A percentile compares a stretch with the other conserved stretches of the same genome.
These are phyloP conservation scores for Malus hybrid DNA, from an alignment of 331 rosid genomes.

Conservation along the genomic window DNA sequence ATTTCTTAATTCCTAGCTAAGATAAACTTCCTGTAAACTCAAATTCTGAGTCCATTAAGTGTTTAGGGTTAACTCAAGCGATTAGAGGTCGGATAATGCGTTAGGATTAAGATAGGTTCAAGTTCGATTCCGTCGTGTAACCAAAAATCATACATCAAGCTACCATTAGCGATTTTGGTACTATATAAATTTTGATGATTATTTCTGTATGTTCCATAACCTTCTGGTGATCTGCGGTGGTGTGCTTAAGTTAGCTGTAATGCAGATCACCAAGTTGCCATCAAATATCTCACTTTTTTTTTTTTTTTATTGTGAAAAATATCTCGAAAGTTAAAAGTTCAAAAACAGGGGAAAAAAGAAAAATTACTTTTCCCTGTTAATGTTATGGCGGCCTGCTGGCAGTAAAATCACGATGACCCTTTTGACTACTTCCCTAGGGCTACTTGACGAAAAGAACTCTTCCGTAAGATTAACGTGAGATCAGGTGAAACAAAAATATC, in stretches of 20 bases:
- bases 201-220: background rate
- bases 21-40: background rate
- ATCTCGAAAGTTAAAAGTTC: background rate
- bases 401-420: background rate
- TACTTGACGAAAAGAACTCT: background rate
- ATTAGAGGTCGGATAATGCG: too few relatives aligned
- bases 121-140: too few relatives aligned
- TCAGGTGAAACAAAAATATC: background rate
- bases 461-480: fast-evolving
- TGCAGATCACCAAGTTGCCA: background rate
- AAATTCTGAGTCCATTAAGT: too few relatives aligned
- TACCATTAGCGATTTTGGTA: background rate
- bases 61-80: background rate
- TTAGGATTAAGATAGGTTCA: too few relatives aligned
- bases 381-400: background rate
- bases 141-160: too few relatives aligned
- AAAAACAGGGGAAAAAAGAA: background rate
- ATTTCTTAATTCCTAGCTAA: background rate
- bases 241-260: background rate
- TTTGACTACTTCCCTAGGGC: background rate
- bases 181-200: too few relatives aligned
- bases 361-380: background rate
- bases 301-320: too few relatives aligned
- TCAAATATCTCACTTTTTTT: background rate
- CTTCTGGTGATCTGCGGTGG: background rate